These are phyloP conservation scores for Malus sieversii DNA, from an alignment of 306 rosid genomes.

Conservation along the genomic window DNA sequence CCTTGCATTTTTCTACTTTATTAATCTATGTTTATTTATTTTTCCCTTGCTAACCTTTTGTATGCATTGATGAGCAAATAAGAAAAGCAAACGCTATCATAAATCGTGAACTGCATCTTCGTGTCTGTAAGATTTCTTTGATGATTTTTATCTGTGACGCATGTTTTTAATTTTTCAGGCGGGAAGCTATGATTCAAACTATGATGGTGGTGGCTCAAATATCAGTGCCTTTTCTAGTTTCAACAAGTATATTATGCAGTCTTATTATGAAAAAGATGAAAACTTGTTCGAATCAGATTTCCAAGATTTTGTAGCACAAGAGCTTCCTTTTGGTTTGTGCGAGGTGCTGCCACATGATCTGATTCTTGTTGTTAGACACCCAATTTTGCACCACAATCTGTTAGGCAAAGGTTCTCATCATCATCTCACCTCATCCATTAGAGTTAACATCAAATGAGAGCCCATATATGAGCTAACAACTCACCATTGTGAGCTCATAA, in stretches of 20 bases:
- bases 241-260: slow-evolving; percentile 41
- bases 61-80: too few relatives aligned
- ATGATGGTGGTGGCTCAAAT: neutral
- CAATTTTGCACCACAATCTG: slow-evolving; percentile 38
- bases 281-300: slow-evolving; percentile 42
- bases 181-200: too few relatives aligned
- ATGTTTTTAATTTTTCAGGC: too few relatives aligned
- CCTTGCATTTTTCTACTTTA: too few relatives aligned
- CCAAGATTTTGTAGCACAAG: slow-evolving; percentile 45
- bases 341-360: slow-evolving; percentile 28
- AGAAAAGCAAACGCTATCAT: too few relatives aligned
- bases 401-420: slow-evolving; percentile 79
- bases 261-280: slow-evolving; percentile 39
- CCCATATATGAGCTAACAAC: slow-evolving; percentile 27
- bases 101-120: too few relatives aligned
- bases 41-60: too few relatives aligned
- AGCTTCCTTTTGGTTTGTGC: slow-evolving; percentile 37
- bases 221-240: slow-evolving; percentile 18
- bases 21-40: too few relatives aligned
- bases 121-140: too few relatives aligned
- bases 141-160: too few relatives aligned
- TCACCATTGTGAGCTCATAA: slow-evolving; percentile 42
- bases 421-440: slow-evolving; percentile 41
- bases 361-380: slow-evolving; percentile 25
- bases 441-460: slow-evolving; percentile 22